Percentiles rank a stretch among this genome's conserved stretches.
These are phyloP conservation scores for Fusarium guadeloupense DNA, from an alignment of 2,329 filamentous ascomycete genomes.

Conservation along the genomic window DNA sequence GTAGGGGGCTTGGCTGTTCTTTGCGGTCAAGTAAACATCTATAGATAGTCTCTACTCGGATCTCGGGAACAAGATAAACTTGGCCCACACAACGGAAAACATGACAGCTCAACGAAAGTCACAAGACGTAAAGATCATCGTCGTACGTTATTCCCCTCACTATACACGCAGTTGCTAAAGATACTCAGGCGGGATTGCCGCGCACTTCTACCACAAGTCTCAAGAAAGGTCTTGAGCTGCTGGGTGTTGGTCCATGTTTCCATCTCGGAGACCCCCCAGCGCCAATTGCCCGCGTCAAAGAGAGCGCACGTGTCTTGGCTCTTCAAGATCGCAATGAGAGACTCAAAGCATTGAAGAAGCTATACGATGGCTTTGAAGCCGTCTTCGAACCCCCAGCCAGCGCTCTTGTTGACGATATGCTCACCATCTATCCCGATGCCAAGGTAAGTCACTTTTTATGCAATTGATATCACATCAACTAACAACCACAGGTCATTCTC, in stretches of 20 bases:
- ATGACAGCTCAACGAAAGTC: conserved; percentile 2
- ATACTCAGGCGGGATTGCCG: conserved; percentile 24
- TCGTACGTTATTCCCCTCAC: conserved; percentile 2
- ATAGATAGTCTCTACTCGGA: conserved; percentile 2
- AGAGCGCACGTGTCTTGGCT: conserved; percentile 26
- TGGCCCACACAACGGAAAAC: not conserved
- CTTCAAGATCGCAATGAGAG: conserved; percentile 26
- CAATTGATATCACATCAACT: not conserved
- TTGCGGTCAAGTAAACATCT: not conserved
- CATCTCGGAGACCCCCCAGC: conserved; percentile 34
- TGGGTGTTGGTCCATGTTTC: conserved; percentile 26
- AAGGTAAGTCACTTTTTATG: not conserved
- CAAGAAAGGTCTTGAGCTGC: conserved; percentile 32
- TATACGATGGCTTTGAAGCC: conserved; percentile 31
- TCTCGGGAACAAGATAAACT: not conserved
- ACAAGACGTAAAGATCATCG: conserved; percentile 27
- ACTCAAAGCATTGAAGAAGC: conserved; percentile 23
- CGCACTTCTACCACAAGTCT: conserved; percentile 33
- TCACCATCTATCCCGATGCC: conserved; percentile 24
- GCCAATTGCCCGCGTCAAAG: conserved; percentile 23
- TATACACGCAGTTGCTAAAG: not conserved
- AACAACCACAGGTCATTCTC: conserved; percentile 18
- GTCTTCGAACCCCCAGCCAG: conserved; percentile 35
- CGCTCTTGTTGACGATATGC: conserved; percentile 30
- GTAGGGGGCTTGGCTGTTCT: too few species aligned